phyloP scores from a whole-genome alignment of 1,284 basidiomycete genomes.

The Cutaneotrichosporon cyanovorans region DNA sequence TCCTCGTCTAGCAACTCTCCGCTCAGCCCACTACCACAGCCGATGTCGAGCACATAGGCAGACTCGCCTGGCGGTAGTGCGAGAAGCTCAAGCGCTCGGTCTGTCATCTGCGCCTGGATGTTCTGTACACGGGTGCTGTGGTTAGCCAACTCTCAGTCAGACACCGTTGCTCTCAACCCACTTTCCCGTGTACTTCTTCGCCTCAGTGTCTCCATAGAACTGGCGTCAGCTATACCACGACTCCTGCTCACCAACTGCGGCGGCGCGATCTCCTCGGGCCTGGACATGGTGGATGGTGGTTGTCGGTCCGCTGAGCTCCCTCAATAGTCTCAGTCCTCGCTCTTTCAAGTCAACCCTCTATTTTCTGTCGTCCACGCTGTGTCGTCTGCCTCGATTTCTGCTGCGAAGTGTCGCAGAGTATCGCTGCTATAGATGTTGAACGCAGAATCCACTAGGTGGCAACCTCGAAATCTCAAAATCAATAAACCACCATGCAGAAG shows the following conservation, averaged over 20 bases:
- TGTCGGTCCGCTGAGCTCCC: too few species aligned
- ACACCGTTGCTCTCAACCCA: constrained; percentile 47
- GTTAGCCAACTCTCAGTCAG: neutral
- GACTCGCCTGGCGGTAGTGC: constrained; percentile 67
- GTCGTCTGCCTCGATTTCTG: neutral
- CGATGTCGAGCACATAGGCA: constrained; percentile 86
- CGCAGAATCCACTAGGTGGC: too few species aligned
- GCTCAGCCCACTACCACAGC: constrained; percentile 95
- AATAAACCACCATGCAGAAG: too few species aligned
- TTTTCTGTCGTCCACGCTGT: neutral
- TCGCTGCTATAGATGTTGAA: too few species aligned
- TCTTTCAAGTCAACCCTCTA: too few species aligned
- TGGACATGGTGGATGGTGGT: constrained; percentile 72
- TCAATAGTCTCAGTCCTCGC: too few species aligned
- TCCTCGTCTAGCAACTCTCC: constrained; percentile 90
- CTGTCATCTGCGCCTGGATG: constrained; percentile 97
- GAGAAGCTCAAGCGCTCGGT: constrained; percentile 85
- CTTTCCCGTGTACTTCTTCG: constrained; percentile 96
- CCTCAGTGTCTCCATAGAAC: constrained; percentile 93
- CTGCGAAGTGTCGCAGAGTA: too few species aligned
- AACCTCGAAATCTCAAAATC: too few species aligned
- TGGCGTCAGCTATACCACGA: constrained; percentile 7
- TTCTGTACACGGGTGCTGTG: constrained; percentile 72
- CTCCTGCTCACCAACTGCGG: constrained; percentile 65
- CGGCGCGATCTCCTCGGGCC: constrained; percentile 91